Evolutionary conservation across 306 rosid genomes (phyloP).

Genomic region (Acacia acuminata): DNA sequence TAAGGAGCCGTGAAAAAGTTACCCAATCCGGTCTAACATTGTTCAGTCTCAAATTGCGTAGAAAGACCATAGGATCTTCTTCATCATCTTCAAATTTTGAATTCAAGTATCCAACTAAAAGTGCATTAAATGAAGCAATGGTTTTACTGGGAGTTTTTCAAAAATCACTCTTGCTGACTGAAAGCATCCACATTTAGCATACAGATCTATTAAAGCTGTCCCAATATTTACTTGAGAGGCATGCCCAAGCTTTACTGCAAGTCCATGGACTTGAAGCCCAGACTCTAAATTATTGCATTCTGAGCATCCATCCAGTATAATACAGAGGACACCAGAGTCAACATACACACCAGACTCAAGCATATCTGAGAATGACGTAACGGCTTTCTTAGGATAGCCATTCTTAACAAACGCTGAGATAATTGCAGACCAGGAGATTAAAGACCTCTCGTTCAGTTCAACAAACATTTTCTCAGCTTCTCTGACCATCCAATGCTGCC

Average conservation of each 20-base stretch:
- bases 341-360: slow-evolving; percentile 35
- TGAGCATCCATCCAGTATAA: slow-evolving; percentile 49
- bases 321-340: slow-evolving; percentile 46
- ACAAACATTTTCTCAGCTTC: slow-evolving; percentile 47
- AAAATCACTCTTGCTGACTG: slow-evolving; percentile 43
- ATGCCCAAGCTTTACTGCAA: slow-evolving; percentile 42
- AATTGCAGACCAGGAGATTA: slow-evolving; percentile 53
- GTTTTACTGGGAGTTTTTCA: slow-evolving; percentile 36
- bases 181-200: slow-evolving; percentile 48
- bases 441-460: slow-evolving; percentile 36
- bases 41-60: slow-evolving; percentile 41
- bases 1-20: slow-evolving; percentile 46
- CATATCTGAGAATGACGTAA: slow-evolving; percentile 36
- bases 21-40: slow-evolving; percentile 39
- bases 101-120: slow-evolving; percentile 51
- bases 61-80: slow-evolving; percentile 42
- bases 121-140: slow-evolving; percentile 50
- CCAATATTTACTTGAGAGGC: slow-evolving; percentile 27
- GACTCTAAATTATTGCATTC: slow-evolving; percentile 44
- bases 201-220: slow-evolving; percentile 48
- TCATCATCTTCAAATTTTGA: slow-evolving; percentile 33
- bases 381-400: slow-evolving; percentile 26
- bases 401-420: slow-evolving; percentile 41
- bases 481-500: slow-evolving; percentile 43
- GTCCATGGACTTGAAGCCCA: slow-evolving; percentile 49